Base-by-base conservation (phyloP, 768 basidiomycete genomes). In the Trametopsis cervina region DNA sequence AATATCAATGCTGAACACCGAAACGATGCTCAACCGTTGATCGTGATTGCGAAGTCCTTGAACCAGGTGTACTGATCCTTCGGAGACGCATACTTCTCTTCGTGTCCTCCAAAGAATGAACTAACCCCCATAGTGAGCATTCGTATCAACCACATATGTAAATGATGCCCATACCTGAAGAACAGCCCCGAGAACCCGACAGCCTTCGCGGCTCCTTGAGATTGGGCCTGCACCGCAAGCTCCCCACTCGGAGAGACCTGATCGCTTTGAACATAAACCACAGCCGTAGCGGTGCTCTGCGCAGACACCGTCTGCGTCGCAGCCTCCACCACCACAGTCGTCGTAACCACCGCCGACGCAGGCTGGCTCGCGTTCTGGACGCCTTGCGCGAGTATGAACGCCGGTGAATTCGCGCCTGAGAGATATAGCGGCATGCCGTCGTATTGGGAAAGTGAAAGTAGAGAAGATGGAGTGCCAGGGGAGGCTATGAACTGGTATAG, bases 101-200 rank as follows among this genome's bases (percentile, higher is more conserved):
- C 79, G 52, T 89, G 85, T 0, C 87, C 88, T 10, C 87, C 88
- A 56, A 89, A 89, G 65, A 87, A 87, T 5, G 85, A 83, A 53
- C 83, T 84, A 53, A 2, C n/a, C n/a, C n/a, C n/a, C n/a, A n/a
- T n/a, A n/a, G n/a, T 42, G 26, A 26, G 29, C 11, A 29, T 22
- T 17, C 24, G 6, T 4, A 21, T 17, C 44, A n/a, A 15, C 48
- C 55, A 39, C 4, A 24, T 17, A 37, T 17, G 36, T n/a, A 23
- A 39, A 20, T 0, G 21, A 21, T 22, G 15, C 13, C 42, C 61
- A n/a, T 60, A 83, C 85, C 85, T 88, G 67, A 91, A 91, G 66
- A 92, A 91, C 18, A 90, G 64, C 0, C 73, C 73, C 3, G 61
- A 56, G 53, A 74, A 73, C 1, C 68, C 69, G 7, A 72, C 57